These are phyloP conservation scores for Boletus reticuloceps DNA, from an alignment of 768 basidiomycete genomes.

Conservation along the genomic window DNA sequence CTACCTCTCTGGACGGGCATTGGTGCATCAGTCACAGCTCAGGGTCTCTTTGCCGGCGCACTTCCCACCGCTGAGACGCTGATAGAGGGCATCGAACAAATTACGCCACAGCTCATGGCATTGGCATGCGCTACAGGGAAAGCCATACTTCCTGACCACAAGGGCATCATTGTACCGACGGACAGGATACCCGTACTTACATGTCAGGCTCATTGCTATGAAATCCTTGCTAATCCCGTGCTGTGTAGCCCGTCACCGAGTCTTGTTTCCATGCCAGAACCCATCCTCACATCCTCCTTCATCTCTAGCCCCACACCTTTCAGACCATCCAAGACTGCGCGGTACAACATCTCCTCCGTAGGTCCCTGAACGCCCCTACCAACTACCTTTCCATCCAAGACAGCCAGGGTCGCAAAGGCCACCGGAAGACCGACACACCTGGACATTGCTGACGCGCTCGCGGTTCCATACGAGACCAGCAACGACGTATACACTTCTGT, in stretches of 20 bases:
- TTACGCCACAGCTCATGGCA: slow-evolving; percentile 77
- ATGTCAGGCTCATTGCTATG: slow-evolving; percentile 44
- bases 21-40: slow-evolving; percentile 66
- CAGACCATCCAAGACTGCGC: slow-evolving; percentile 58
- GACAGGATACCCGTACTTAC: slow-evolving; percentile 79
- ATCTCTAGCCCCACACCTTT: slow-evolving; percentile 45
- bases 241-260: slow-evolving; percentile 20
- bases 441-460: slow-evolving; percentile 78
- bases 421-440: slow-evolving; percentile 86
- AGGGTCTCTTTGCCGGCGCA: slow-evolving; percentile 69
- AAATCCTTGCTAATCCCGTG: background rate
- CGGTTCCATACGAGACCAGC: slow-evolving; percentile 59
- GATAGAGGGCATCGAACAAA: slow-evolving; percentile 60
- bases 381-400: slow-evolving; percentile 59
- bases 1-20: slow-evolving; percentile 39
- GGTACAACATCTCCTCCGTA: slow-evolving; percentile 55
- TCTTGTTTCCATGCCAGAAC: slow-evolving; percentile 48
- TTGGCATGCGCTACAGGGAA: slow-evolving; percentile 74
- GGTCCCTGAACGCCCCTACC: slow-evolving; percentile 70
- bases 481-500: slow-evolving; percentile 65
- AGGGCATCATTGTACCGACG: slow-evolving; percentile 65
- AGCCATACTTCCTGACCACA: slow-evolving; percentile 63
- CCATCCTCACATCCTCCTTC: slow-evolving; percentile 36
- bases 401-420: slow-evolving; percentile 72
- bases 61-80: slow-evolving; percentile 75